phyloP scores from a whole-genome alignment of 1,284 basidiomycete genomes.

The Tilletia horrida region DNA sequence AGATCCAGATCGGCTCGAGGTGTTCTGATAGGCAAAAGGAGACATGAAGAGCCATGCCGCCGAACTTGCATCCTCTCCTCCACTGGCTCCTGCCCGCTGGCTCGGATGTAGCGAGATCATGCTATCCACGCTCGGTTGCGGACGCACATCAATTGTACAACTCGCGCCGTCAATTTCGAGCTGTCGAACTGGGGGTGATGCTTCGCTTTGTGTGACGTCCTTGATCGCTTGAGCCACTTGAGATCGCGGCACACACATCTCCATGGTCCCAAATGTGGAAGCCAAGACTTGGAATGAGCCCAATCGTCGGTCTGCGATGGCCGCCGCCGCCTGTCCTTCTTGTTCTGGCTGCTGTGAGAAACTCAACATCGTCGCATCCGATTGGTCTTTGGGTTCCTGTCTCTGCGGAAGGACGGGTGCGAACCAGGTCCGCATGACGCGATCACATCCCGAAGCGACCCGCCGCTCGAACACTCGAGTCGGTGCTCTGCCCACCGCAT shows the following conservation, averaged over 20 bases:
- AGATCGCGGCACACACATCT: not conserved
- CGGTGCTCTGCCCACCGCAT: too few species aligned
- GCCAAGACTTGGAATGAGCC: not conserved
- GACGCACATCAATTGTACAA: not conserved
- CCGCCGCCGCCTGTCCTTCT: not conserved
- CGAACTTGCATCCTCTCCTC: not conserved
- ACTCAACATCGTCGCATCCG: not conserved
- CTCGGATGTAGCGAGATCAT: constrained; percentile 1
- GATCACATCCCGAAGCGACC: constrained; percentile 13
- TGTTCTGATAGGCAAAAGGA: constrained; percentile 5
- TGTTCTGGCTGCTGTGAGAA: not conserved
- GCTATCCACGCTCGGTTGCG: constrained; percentile 4
- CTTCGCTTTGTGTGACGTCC: not conserved
- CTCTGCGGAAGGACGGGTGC: not conserved
- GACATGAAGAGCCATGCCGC: constrained; percentile 11
- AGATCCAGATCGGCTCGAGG: not conserved
- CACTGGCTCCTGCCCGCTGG: not conserved
- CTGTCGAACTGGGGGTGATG: not conserved
- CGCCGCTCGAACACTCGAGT: not conserved
- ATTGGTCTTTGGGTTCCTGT: too few species aligned
- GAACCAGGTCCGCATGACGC: constrained; percentile 14
- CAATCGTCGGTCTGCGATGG: not conserved
- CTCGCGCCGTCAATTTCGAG: constrained; percentile 1
- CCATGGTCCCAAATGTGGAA: not conserved
- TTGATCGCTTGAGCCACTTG: not conserved